phyloP scores from a whole-genome alignment of 2,329 filamentous ascomycete genomes.

The Penicillium palitans region DNA sequence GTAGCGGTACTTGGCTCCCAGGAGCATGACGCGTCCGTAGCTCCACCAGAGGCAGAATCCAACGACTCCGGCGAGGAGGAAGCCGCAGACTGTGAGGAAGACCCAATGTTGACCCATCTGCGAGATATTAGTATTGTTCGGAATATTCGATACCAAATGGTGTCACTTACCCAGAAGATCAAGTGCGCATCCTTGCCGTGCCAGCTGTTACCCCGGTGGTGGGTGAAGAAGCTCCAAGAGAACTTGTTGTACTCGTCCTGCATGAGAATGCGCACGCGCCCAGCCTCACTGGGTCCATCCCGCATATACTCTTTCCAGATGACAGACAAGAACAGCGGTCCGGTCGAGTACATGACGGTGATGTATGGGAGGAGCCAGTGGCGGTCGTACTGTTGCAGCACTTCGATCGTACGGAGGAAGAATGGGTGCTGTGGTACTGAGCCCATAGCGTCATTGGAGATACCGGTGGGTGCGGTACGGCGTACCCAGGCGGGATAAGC shows the following conservation, averaged over 20 bases:
- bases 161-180: constrained; percentile 61
- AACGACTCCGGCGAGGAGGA: constrained; percentile 50
- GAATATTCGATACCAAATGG: background rate
- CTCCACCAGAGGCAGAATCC: constrained; percentile 53
- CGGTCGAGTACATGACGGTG: constrained; percentile 77
- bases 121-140: constrained; percentile 1
- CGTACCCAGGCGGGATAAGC: constrained; percentile 70
- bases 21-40: constrained; percentile 50
- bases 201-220: constrained; percentile 66
- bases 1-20: constrained; percentile 43
- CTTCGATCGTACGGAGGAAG: constrained; percentile 68
- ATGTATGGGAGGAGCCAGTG: constrained; percentile 72
- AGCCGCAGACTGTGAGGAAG: constrained; percentile 54
- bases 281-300: constrained; percentile 40
- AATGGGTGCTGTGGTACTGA: constrained; percentile 71
- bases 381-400: constrained; percentile 66
- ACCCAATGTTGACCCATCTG: constrained; percentile 59
- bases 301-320: constrained; percentile 73
- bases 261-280: constrained; percentile 68
- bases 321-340: constrained; percentile 72
- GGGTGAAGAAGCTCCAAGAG: constrained; percentile 71
- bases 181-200: constrained; percentile 63
- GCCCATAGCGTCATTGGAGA: constrained; percentile 80
- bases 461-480: constrained; percentile 72
- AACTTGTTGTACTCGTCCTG: constrained; percentile 68